Base-by-base conservation (phyloP, 2,329 filamentous ascomycete genomes). In the Esteya vermicola region DNA sequence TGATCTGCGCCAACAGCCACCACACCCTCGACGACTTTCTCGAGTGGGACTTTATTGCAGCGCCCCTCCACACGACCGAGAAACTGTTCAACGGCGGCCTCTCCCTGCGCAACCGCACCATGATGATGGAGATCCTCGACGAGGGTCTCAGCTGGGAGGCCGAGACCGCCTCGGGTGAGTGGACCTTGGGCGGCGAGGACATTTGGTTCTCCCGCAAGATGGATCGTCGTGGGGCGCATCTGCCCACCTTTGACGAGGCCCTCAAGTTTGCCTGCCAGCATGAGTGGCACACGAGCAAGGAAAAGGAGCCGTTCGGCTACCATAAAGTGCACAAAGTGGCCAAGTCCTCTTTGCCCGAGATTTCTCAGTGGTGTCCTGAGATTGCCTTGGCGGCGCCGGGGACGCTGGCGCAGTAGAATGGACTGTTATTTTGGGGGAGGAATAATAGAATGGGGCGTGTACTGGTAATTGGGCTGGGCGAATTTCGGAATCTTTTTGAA, bases 61-160 rank as follows among this genome's bases (percentile, higher is more conserved):
- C 57, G 8, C 54, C 57, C 2, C 45, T 58, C 33, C 44, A 47
- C 25, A 42, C 47, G 4, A 18, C 38, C 8, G n/a, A 41, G 9
- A 44, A 49, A 18, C 41, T 47, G 7, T 60, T 54, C 47, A 60
- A 59, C 45, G 59, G 59, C 20, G 59, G 59, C 0, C 47, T 62
- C 39, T 57, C 53, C 20, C 46, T 62, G 42, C 53, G 59, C 43
- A 59, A 55, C 45, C 52, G 57, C 28, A 50, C 45, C 30, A 54
- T 51, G 39, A 56, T 56, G 23, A 38, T 61, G 20, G 63, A 68
- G 42, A 67, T 66, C 3, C 58, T 66, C 47, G 60, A 59, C 42
- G 42, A 58, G 16, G 52, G 61, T 35, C 56, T 59, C 9, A 46
- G 43, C 44, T 52, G 55, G 25, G 48, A 54, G 36, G 54, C 53